Base-by-base conservation (phyloP, 768 basidiomycete genomes). In the Paxillus involutus region DNA sequence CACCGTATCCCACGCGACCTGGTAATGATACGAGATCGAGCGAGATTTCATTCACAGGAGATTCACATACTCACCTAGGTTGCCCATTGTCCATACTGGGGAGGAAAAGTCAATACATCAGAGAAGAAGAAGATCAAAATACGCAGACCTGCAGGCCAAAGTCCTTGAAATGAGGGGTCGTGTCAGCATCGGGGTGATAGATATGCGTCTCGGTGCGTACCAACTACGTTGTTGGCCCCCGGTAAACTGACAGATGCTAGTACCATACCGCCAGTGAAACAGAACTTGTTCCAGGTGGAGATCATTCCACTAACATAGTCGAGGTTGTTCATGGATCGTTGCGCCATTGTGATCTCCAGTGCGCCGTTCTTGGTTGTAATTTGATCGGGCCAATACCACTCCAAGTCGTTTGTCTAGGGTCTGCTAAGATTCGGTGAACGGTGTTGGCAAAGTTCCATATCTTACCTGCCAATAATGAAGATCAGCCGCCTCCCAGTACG, bases 351-450 rank as follows among this genome's bases (percentile, higher is more conserved):
- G 63, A 96, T 83, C 59, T 88, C 80, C 39, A 98, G 80, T 39
- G 78, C 74, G 19, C 96, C 95, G 58, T 80, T 75, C 55, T 74
- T 74, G 9, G 95, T 97, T 7, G 82, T 87, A 46, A 91, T 73
- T 16, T 87, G 86, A 26, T 74, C 82, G 0, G 94, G 94, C 65
- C 89, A 88, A 67, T 95, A 94, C 91, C 92, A 96, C 71, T 97
- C 90, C 66, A 89, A 60, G 64, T 90, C 88, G 57, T 81, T 81
- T 12, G 88, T 86, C 81, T 85, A 48, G 24, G 40, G 47, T 30
- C 30, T 14, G 46, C 55, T 39, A 55, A 49, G 6, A 51, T 30
- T 42, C 16, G 40, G 45, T 37, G 29, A 40, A 11, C 36, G 44
- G 47, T 53, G 40, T 37, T 32, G 56, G 26, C 17, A 4, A 45